Base-by-base conservation (phyloP, 2,329 filamentous ascomycete genomes). In the Graphiopsis chlorocephala region DNA sequence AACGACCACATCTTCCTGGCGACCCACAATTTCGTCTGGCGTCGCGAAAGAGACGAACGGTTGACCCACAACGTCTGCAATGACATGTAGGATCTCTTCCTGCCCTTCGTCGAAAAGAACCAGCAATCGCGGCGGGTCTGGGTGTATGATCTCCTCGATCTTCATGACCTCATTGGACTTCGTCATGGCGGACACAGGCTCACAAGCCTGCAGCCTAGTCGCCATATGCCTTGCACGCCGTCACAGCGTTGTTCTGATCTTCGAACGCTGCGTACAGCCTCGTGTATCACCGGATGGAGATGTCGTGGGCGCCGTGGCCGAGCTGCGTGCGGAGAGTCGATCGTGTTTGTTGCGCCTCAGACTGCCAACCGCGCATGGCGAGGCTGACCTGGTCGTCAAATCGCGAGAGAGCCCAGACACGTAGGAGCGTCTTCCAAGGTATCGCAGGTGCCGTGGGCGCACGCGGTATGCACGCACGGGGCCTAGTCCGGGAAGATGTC, bases 41-140 rank as follows among this genome's bases (percentile, higher is more conserved):
- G 83, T 79, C 33, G 80, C 76, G 61, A 85, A 85, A 50, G 89
- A 80, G 65, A 83, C 85, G 78, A 85, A 89, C 23, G 88, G 85
- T 74, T 93, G 91, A 15, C 92, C 91, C 48, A 95, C 79, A 8
- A 94, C 88, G 72, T 94, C 90, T 28, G 91, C 91, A 70, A 93
- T 90, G 35, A 91, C 80, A 25, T 86, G 85, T 29, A 93, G 87
- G 68, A 95, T 91, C 47, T 85, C 84, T 66, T 93, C 89, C 75
- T 94, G 90, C 20, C 86, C 88, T 25, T 82, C 81, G 12, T 89
- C 87, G 75, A 89, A 92, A 20, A 94, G 78, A 66, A 95, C 73
- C 66, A 81, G 72, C 65, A 82, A 72, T 68, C 78, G 76, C 62
- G 79, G 80, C 69, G 73, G 70, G 58, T 75, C 72, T 64, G 71